Conservation (phyloP, 2,329 filamentous ascomycete species). For the Rutstroemia sp. region DNA sequence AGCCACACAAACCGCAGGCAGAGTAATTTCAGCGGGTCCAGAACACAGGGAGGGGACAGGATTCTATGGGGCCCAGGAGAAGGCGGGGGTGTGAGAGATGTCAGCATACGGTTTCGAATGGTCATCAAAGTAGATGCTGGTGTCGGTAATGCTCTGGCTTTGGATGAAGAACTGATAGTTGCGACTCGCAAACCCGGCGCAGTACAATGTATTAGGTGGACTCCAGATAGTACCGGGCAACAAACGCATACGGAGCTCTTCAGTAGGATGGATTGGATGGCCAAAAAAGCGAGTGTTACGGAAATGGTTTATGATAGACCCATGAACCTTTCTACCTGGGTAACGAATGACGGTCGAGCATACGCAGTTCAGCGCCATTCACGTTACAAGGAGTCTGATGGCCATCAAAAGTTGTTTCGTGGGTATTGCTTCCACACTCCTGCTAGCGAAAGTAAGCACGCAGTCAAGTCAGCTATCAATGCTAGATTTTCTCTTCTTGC, state of each 20-base stretch:
- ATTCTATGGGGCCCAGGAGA: slow-evolving; percentile 73
- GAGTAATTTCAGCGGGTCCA: slow-evolving; percentile 50
- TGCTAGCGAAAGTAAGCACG: slow-evolving; percentile 48
- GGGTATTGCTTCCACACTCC: slow-evolving; percentile 88
- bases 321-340: slow-evolving; percentile 93
- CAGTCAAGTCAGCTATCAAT: slow-evolving; percentile 76
- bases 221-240: slow-evolving; percentile 68
- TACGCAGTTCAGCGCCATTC: slow-evolving; percentile 77
- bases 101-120: slow-evolving; percentile 90
- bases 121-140: slow-evolving; percentile 97
- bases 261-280: slow-evolving; percentile 78
- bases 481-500: slow-evolving; percentile 91
- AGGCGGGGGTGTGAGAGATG: slow-evolving; percentile 72
- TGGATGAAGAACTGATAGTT: slow-evolving; percentile 89
- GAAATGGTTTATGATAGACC: slow-evolving; percentile 93
- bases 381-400: slow-evolving; percentile 37
- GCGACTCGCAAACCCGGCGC: slow-evolving; percentile 86
- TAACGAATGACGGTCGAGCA: slow-evolving; percentile 77
- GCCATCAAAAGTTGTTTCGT: slow-evolving; percentile 62
- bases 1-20: slow-evolving; percentile 58
- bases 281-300: slow-evolving; percentile 65
- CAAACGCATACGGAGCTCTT: slow-evolving; percentile 90
- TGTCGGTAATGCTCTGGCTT: slow-evolving; percentile 76
- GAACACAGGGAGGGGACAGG: slow-evolving; percentile 42
- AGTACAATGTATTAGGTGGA: slow-evolving; percentile 96